Percentiles rank a stretch among this genome's conserved stretches.
These are phyloP conservation scores for Cardamine chenopodiifolia DNA, from an alignment of 345 rosid species.

Conservation along the genomic window DNA sequence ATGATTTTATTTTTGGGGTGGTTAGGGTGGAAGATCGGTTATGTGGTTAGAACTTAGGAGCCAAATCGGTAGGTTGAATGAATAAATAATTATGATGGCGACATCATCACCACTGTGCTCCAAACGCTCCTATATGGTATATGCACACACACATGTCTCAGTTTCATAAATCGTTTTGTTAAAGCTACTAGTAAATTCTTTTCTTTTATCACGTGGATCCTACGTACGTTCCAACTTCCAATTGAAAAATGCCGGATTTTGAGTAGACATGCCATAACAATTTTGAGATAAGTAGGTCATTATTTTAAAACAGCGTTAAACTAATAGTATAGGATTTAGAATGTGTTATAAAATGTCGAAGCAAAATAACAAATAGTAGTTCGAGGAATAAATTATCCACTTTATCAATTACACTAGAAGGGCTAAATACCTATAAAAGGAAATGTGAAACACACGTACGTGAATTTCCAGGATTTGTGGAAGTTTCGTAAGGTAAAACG, in stretches of 20 bases:
- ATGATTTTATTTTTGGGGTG: not conserved
- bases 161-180: slow-evolving; percentile 22
- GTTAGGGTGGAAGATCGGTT: slow-evolving; percentile 5
- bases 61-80: slow-evolving; percentile 33
- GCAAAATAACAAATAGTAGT: not conserved
- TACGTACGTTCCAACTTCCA: slow-evolving; percentile 32
- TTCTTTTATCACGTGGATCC: slow-evolving; percentile 40
- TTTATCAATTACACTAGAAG: not conserved
- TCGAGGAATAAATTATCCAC: not conserved
- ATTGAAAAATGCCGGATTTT: slow-evolving; percentile 8
- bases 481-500: slow-evolving; percentile 4
- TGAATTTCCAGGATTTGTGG: slow-evolving; percentile 29
- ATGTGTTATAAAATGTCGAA: not conserved
- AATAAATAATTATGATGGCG: slow-evolving; percentile 33
- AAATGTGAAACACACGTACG: slow-evolving; percentile 29
- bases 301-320: not conserved
- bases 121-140: slow-evolving; percentile 22
- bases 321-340: not conserved
- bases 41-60: slow-evolving; percentile 35
- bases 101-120: slow-evolving; percentile 36
- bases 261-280: not conserved
- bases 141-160: slow-evolving; percentile 26
- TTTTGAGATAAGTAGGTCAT: not conserved
- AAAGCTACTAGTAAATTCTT: slow-evolving; percentile 14
- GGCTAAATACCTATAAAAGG: slow-evolving; percentile 8